A percentile compares a stretch with the other conserved stretches of the same genome.
Evolutionary conservation across 2,329 filamentous ascomycete genomes (phyloP).

Genomic region (Penicillium sp.): DNA sequence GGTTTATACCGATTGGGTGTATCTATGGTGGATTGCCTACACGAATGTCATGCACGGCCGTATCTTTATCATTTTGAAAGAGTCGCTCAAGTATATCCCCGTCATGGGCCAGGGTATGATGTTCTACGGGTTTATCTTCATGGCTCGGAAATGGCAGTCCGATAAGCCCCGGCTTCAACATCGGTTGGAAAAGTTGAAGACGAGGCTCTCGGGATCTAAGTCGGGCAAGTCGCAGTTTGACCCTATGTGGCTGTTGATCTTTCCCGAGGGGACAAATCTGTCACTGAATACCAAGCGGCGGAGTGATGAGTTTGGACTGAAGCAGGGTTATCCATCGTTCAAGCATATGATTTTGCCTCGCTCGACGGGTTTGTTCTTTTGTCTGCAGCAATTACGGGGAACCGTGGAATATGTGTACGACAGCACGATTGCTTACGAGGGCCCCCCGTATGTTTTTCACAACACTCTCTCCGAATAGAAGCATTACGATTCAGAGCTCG

Average conservation of each 20-base stretch:
- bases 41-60: slow-evolving; percentile 69
- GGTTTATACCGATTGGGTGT: slow-evolving; percentile 73
- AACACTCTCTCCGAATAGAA: neutral
- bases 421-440: slow-evolving; percentile 94
- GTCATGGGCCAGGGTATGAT: slow-evolving; percentile 67
- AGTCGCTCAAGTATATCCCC: slow-evolving; percentile 67
- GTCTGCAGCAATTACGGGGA: slow-evolving; percentile 62
- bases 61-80: slow-evolving; percentile 71
- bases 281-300: slow-evolving; percentile 61
- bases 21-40: slow-evolving; percentile 72
- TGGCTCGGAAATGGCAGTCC: slow-evolving; percentile 66
- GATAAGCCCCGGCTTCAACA: slow-evolving; percentile 66
- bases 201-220: slow-evolving; percentile 55
- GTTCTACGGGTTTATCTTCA: slow-evolving; percentile 71
- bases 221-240: slow-evolving; percentile 55
- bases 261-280: slow-evolving; percentile 69
- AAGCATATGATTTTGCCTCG: slow-evolving; percentile 66
- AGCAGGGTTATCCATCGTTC: slow-evolving; percentile 63
- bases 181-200: slow-evolving; percentile 63
- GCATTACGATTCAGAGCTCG: neutral
- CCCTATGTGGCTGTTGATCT: slow-evolving; percentile 72
- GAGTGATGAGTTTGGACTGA: slow-evolving; percentile 63
- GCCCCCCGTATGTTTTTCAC: slow-evolving; percentile 74
- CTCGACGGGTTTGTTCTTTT: slow-evolving; percentile 67
- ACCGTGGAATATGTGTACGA: slow-evolving; percentile 71